A percentile compares a stretch with the other conserved stretches of the same genome.
Conservation (phyloP, 139 green algal genomes). For the Closterium sp. region DNA sequence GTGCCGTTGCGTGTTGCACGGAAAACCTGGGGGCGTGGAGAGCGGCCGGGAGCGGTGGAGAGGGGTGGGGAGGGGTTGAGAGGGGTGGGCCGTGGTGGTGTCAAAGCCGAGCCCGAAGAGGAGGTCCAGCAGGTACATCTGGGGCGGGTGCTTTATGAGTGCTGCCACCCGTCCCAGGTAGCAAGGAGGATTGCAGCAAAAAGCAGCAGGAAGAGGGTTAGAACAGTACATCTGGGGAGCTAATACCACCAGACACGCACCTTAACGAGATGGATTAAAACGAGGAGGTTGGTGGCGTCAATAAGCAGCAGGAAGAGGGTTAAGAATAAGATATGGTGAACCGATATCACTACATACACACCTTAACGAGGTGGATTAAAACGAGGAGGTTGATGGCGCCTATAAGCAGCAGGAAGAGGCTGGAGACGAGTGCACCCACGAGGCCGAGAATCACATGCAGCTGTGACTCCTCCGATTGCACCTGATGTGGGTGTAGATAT, state of each 20-base stretch:
- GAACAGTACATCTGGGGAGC: not conserved
- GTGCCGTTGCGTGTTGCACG: not conserved
- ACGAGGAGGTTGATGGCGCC: not conserved
- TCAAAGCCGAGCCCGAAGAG: conserved; percentile 17
- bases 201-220: too few relatives aligned
- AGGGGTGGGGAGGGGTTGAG: too few relatives aligned
- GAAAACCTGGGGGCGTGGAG: not conserved
- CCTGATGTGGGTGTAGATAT: not conserved
- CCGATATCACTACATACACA: not conserved
- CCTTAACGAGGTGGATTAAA: not conserved
- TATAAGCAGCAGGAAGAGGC: conserved; percentile 10
- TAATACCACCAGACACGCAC: not conserved
- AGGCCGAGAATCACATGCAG: not conserved
- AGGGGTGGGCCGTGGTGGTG: too few relatives aligned
- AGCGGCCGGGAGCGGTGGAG: too few relatives aligned
- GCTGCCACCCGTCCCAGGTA: too few relatives aligned
- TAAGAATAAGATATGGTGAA: not conserved
- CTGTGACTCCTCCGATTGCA: not conserved
- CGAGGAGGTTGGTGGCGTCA: not conserved
- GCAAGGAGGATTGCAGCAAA: too few relatives aligned
- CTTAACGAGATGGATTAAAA: not conserved
- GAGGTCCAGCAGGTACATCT: not conserved
- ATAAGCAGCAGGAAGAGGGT: too few relatives aligned
- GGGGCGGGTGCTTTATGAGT: not conserved
- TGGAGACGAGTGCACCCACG: not conserved